Evolutionary conservation across 495 filamentous ascomycete genomes (phyloP), one percentile per base, ranked within the genome.

Genomic region (Trichoderma orchidacearum): DNA sequence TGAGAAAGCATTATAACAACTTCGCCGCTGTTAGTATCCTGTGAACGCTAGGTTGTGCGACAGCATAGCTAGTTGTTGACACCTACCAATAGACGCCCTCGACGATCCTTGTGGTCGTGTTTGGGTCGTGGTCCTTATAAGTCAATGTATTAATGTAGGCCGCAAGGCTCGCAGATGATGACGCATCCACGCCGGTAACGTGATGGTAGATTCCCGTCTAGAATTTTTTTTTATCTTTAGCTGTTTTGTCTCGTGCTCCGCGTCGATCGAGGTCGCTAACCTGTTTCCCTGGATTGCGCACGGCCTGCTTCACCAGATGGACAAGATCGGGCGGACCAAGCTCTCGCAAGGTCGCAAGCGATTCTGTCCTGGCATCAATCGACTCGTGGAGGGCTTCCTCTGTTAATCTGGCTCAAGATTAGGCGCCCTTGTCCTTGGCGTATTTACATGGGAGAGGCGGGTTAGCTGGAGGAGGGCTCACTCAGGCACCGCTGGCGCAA

Each of bases 1-100:
- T 9, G 93, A 97, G 73, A 98, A 97, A 60, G 93, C 93, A 89
- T 98, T 98, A 77, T 98, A 98, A 72, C 94, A 98, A 72, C 89
- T 94, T 65, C 56, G 45, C 30, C 6, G 53, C 57, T 21, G 23
- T 65, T 56, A 66, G 61, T 52, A 51, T 58, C 58, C n/a, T 59
- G 23, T 50, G 11, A 31, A 34, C n/a, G 25, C 48, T 29, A 30
- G 30, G 23, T 25, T 30, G 25, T 30, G 53, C 30, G 28, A 29
- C 30, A 48, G 18, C 18, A 35, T 17, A 31, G 11, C 13, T 12
- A 3, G 21, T 48, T 23, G 23, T n/a, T 28, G 21, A 38, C n/a
- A 53, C 72, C 66, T 72, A 93, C 89, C 93, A 97, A 69, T 96
- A 97, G 25, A 94, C 79, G 13, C 93, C 93, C 53, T 91, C 93